Evolutionary conservation across 2,329 filamentous ascomycete species (phyloP).

Genomic region (Hymenoscyphus albidus): DNA sequence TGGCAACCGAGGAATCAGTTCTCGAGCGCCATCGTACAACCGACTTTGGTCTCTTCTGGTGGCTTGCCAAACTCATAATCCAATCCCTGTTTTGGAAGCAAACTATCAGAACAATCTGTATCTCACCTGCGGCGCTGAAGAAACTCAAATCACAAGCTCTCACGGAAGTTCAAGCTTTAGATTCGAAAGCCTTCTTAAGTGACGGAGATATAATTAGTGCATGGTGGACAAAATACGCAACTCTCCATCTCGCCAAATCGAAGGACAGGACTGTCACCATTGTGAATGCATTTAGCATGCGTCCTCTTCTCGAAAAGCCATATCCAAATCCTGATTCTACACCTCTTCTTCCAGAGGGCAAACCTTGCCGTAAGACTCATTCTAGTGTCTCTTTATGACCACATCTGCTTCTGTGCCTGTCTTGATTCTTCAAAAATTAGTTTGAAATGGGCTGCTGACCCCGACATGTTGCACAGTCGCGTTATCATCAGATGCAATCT

Average conservation of each 20-base stretch:
- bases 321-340: constrained; percentile 28
- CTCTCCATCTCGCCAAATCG: constrained; percentile 18
- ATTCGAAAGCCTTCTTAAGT: constrained; percentile 39
- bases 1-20: constrained; percentile 30
- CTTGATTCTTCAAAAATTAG: no score
- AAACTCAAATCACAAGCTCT: constrained; percentile 34
- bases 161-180: constrained; percentile 27
- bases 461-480: constrained; percentile 16
- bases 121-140: constrained; percentile 36
- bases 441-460: no score
- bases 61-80: constrained; percentile 37
- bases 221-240: constrained; percentile 38
- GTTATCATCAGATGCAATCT: constrained; percentile 30
- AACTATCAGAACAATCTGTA: constrained; percentile 36
- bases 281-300: constrained; percentile 41
- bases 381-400: no score
- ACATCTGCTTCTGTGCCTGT: no score
- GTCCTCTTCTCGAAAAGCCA: constrained; percentile 21
- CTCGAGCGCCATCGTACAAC: constrained; percentile 30
- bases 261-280: constrained; percentile 35
- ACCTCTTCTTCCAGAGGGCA: constrained; percentile 23
- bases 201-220: constrained; percentile 45
- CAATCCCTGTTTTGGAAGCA: constrained; percentile 30
- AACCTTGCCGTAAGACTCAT: constrained; percentile 18
- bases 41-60: constrained; percentile 33